A percentile compares a stretch with the other conserved stretches of the same genome.
These are phyloP conservation scores for Gastrolobium villosum DNA, from an alignment of 306 rosid species.

Conservation along the genomic window DNA sequence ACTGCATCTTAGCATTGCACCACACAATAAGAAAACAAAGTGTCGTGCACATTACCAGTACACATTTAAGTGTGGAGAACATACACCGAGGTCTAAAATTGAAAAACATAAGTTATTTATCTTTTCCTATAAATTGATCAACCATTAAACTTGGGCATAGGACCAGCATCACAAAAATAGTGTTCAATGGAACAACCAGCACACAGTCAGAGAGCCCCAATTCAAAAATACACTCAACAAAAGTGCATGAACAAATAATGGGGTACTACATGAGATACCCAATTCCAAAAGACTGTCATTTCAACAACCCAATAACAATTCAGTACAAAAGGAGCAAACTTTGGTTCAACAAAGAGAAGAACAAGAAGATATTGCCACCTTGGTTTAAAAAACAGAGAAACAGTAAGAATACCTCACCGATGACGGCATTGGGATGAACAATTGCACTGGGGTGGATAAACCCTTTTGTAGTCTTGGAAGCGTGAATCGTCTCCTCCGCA, in stretches of 20 bases:
- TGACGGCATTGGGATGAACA: slow-evolving; percentile 78
- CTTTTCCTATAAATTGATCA: background rate
- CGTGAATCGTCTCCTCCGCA: slow-evolving; percentile 47
- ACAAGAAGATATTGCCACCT: background rate
- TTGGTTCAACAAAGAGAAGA: background rate
- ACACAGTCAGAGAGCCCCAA: background rate
- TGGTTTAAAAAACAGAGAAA: background rate
- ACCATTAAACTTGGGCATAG: background rate
- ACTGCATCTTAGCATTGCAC: background rate
- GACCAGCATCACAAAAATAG: background rate
- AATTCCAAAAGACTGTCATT: background rate
- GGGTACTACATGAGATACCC: slow-evolving; percentile 1
- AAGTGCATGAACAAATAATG: background rate
- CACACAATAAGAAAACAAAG: background rate
- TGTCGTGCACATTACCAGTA: slow-evolving; percentile 5
- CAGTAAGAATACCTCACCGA: slow-evolving; percentile 67
- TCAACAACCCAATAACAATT: background rate
- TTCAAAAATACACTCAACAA: background rate
- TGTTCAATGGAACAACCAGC: background rate
- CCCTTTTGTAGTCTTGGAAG: slow-evolving; percentile 23
- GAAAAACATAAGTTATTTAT: background rate
- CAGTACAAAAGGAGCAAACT: slow-evolving; percentile 29
- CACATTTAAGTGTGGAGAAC: slow-evolving; percentile 1
- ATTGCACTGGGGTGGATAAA: slow-evolving; percentile 75
- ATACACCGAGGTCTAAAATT: slow-evolving; percentile 6